Base-by-base conservation (phyloP, 148 eudicot genomes). In the Rhododendron molle region DNA sequence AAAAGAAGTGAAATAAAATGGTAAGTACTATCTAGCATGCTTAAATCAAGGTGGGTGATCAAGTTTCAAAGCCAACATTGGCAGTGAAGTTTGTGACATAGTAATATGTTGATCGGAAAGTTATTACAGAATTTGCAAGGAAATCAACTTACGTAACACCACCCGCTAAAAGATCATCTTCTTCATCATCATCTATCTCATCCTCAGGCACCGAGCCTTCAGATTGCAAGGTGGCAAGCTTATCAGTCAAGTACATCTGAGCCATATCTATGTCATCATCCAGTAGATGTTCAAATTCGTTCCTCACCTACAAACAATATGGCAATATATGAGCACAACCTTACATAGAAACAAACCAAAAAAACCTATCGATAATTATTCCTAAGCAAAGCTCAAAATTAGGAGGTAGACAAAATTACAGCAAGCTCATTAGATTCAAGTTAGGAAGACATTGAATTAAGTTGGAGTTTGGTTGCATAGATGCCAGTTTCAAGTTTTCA, bases 281-380 rank as follows among this genome's bases (percentile, higher is more conserved):
- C 82, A 79, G 13, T 79, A 79, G 38, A 49, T 79, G 82, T 79
- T 79, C 82, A 49, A 49, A 47, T 16, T 79, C 82, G 18, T 79
- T 54, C 62, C 82, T 79, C 62, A 79, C 62, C 82, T 49, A 15
- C 6, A 7, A 79, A 47, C 10, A 26, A 13, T 26, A 28, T 47
- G 34, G 26, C 34, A 47, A 26, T 6, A 47, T n/a, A 0, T n/a
- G 23, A 46, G 34, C 11, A 30, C 1, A 13, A 14, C 36, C 9
- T 78, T 21, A n/a, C 10, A 38, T 78, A 4, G 81, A 78, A 8
- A n/a, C 12, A 78, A 46, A 46, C 49, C 11, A 46, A 46, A 76
- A 76, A 43, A 9, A 30, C 4, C 9, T 72, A 72, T 30, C 32
- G 9, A 43, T 49, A 40, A 40, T 40, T 38, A 43, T 12, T 21